Conservation (phyloP, 805 yeast genomes). For the Dipodascopsis uninucleata region DNA sequence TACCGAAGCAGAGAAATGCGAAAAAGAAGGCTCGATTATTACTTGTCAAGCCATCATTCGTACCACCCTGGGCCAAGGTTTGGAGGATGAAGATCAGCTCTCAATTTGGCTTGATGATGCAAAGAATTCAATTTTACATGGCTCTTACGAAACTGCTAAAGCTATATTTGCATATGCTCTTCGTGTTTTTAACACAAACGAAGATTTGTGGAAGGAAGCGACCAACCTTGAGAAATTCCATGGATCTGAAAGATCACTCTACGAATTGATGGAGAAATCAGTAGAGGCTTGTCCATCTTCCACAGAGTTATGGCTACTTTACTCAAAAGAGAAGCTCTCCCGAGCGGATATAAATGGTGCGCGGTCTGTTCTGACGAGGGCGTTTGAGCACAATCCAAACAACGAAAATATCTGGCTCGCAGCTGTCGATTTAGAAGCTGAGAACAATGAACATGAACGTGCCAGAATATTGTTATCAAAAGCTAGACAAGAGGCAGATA, state of each 20-base stretch:
- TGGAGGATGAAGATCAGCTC: constrained; percentile 33
- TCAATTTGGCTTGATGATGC: constrained; percentile 42
- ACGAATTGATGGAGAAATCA: constrained; percentile 52
- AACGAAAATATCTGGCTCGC: constrained; percentile 67
- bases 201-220: constrained; percentile 30
- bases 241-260: constrained; percentile 36
- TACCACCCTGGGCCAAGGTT: constrained; percentile 39
- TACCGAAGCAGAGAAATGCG: constrained; percentile 52
- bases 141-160: constrained; percentile 42
- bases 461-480: constrained; percentile 41
- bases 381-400: constrained; percentile 43
- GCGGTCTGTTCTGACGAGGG: constrained; percentile 48
- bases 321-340: constrained; percentile 54
- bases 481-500: constrained; percentile 42
- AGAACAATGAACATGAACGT: constrained; percentile 37
- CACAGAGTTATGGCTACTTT: constrained; percentile 59
- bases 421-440: constrained; percentile 59
- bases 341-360: constrained; percentile 51
- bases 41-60: constrained; percentile 55
- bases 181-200: constrained; percentile 45
- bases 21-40: constrained; percentile 43
- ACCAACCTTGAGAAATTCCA: constrained; percentile 34
- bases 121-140: constrained; percentile 30
- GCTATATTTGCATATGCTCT: constrained; percentile 48
- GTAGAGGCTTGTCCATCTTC: constrained; percentile 47